Percentiles rank a stretch among this genome's conserved stretches.
These are phyloP conservation scores for Russula emetica DNA, from an alignment of 768 basidiomycete genomes.

Conservation along the genomic window DNA sequence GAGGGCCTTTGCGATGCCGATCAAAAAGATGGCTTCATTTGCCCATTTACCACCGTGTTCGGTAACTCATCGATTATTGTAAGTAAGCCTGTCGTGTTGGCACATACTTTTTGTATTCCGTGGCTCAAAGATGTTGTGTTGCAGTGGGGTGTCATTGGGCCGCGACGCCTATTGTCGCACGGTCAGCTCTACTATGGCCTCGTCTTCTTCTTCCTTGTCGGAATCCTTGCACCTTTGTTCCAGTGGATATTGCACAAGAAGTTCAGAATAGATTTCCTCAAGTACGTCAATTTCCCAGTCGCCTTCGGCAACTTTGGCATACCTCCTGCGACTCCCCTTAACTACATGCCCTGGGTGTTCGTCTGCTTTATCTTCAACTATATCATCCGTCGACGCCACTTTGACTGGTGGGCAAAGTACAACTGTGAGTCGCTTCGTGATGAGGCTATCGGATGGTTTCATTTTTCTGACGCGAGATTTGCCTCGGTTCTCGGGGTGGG, in stretches of 20 bases:
- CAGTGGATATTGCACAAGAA: slow-evolving; percentile 44
- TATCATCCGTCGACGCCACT: slow-evolving; percentile 39
- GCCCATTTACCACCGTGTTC: slow-evolving; percentile 66
- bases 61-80: slow-evolving; percentile 73
- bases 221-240: slow-evolving; percentile 56
- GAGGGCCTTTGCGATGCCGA: slow-evolving; percentile 50
- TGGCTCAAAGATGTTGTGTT: background rate
- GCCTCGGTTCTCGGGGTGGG: background rate
- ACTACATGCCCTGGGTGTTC: slow-evolving; percentile 37
- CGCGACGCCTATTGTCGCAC: slow-evolving; percentile 37
- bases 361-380: slow-evolving; percentile 39
- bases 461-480: background rate
- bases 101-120: background rate
- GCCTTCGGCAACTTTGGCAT: slow-evolving; percentile 38
- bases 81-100: slow-evolving; percentile 32
- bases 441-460: slow-evolving; percentile 29
- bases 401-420: slow-evolving; percentile 41
- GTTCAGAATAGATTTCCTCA: slow-evolving; percentile 33
- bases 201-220: slow-evolving; percentile 72
- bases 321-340: too few relatives aligned
- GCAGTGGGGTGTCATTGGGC: slow-evolving; percentile 67
- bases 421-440: slow-evolving; percentile 30
- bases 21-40: slow-evolving; percentile 63
- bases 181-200: slow-evolving; percentile 35
- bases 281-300: slow-evolving; percentile 56